phyloP scores from a whole-genome alignment of 805 yeast species.

The Myxozyma monticola region DNA sequence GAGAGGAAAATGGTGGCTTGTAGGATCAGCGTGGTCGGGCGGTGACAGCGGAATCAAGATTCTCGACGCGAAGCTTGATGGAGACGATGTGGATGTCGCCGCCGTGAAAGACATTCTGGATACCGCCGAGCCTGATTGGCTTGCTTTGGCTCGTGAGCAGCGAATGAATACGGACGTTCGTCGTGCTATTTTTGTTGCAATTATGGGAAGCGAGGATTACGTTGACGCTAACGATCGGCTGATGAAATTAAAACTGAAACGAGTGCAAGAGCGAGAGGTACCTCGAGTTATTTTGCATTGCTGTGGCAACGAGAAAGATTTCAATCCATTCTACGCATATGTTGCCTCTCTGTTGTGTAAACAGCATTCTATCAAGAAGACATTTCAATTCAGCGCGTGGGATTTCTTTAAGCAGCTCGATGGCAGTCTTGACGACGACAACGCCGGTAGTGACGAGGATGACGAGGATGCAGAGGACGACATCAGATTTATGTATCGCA shows the following conservation, averaged over 20 bases:
- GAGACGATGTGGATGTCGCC: constrained; percentile 44
- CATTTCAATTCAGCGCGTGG: constrained; percentile 89
- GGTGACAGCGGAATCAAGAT: constrained; percentile 16
- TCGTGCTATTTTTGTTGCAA: constrained; percentile 87
- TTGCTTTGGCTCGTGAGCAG: constrained; percentile 78
- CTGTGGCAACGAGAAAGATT: constrained; percentile 74
- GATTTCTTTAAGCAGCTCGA: constrained; percentile 75
- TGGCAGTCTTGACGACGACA: constrained; percentile 41
- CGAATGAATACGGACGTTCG: constrained; percentile 95
- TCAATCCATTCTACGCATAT: constrained; percentile 86
- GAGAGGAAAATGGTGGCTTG: constrained; percentile 98
- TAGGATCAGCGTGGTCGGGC: constrained; percentile 98
- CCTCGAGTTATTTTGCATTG: constrained; percentile 86
- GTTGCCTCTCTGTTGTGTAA: constrained; percentile 77
- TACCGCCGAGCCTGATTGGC: constrained; percentile 80
- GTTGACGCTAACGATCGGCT: constrained; percentile 81
- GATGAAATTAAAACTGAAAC: constrained; percentile 75
- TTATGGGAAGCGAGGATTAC: constrained; percentile 93
- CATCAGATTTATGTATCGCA: constrained; percentile 35
- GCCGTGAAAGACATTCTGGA: constrained; percentile 64
- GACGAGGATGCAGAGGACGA: constrained; percentile 34
- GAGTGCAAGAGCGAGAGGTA: constrained; percentile 79
- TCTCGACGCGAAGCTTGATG: constrained; percentile 26
- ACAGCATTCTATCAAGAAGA: constrained; percentile 62
- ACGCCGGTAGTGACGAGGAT: constrained; percentile 38